phyloP scores from a whole-genome alignment of 1,139 yeast species.

The Suhomyces anneliseae region DNA sequence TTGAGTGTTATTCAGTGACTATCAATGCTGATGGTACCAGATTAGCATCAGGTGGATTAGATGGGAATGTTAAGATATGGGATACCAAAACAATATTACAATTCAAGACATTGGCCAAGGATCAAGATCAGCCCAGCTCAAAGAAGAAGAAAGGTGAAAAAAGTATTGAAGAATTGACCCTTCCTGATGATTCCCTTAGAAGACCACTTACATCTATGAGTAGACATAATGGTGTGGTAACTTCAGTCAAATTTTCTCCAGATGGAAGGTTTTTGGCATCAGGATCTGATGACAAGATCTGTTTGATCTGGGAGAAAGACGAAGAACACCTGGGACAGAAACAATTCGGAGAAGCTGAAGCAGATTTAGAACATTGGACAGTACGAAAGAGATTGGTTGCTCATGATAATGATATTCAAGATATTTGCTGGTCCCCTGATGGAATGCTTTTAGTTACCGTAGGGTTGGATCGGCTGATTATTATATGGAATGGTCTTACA shows the following conservation, averaged over 20 bases:
- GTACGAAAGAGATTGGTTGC: conserved; percentile 89
- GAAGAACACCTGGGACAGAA: conserved; percentile 52
- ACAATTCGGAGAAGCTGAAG: conserved; percentile 52
- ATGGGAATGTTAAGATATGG: conserved; percentile 93
- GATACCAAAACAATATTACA: conserved; percentile 58
- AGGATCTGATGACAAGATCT: conserved; percentile 92
- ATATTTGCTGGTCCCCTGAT: conserved; percentile 97
- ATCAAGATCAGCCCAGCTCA: conserved; percentile 2
- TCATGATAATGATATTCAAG: conserved; percentile 96
- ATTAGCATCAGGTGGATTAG: conserved; percentile 93
- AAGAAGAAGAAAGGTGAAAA: conserved; percentile 9
- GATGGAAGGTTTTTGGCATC: conserved; percentile 88
- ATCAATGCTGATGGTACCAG: conserved; percentile 81
- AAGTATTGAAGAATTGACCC: conserved; percentile 14
- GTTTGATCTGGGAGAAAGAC: conserved; percentile 91
- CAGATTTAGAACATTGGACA: conserved; percentile 88
- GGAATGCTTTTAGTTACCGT: conserved; percentile 87
- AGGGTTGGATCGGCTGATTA: conserved; percentile 87
- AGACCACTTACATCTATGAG: conserved; percentile 78
- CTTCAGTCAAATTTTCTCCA: conserved; percentile 89
- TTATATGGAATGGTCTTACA: conserved; percentile 91
- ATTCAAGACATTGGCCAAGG: conserved; percentile 20
- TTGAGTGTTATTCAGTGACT: conserved; percentile 82
- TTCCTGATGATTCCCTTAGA: conserved; percentile 40
- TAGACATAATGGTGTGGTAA: conserved; percentile 90